phyloP scores from a whole-genome alignment of 176 grass and related monocot species.

The Phoenix roebelenii region DNA sequence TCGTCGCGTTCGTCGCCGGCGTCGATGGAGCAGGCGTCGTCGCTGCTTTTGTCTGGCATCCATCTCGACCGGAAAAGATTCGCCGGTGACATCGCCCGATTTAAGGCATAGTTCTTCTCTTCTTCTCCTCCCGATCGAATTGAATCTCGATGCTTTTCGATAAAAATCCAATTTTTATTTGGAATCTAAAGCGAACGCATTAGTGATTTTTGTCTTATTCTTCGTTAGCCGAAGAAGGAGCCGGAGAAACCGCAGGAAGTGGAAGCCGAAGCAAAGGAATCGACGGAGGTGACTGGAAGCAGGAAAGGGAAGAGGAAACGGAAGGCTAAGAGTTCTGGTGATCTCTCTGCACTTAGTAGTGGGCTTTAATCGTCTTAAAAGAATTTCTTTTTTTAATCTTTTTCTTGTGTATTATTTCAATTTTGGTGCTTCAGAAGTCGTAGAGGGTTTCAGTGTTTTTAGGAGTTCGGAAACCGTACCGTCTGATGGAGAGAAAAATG shows the following conservation, averaged over 20 bases:
- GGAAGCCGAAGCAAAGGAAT: not conserved
- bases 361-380: not conserved
- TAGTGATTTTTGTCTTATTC: not conserved
- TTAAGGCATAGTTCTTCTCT: slow-evolving; percentile 23
- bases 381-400: slow-evolving; percentile 1
- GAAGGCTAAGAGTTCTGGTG: slow-evolving; percentile 25
- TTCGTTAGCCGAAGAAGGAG: not conserved
- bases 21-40: slow-evolving; percentile 48
- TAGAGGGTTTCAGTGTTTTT: slow-evolving; percentile 79
- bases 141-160: not conserved
- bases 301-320: slow-evolving; percentile 43
- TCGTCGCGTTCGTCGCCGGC: not conserved
- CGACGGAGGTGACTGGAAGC: not conserved
- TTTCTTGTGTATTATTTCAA: not conserved
- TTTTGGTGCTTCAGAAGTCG: slow-evolving; percentile 26
- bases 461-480: slow-evolving; percentile 32
- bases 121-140: not conserved
- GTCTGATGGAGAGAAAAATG: slow-evolving; percentile 18
- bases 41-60: slow-evolving; percentile 64
- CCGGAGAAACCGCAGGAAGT: not conserved
- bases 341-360: not conserved
- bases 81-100: slow-evolving; percentile 43
- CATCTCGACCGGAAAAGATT: slow-evolving; percentile 75
- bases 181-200: too few species aligned
- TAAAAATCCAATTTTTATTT: too few species aligned